phyloP scores from a whole-genome alignment of 306 rosid species.

The Glycine soja region DNA sequence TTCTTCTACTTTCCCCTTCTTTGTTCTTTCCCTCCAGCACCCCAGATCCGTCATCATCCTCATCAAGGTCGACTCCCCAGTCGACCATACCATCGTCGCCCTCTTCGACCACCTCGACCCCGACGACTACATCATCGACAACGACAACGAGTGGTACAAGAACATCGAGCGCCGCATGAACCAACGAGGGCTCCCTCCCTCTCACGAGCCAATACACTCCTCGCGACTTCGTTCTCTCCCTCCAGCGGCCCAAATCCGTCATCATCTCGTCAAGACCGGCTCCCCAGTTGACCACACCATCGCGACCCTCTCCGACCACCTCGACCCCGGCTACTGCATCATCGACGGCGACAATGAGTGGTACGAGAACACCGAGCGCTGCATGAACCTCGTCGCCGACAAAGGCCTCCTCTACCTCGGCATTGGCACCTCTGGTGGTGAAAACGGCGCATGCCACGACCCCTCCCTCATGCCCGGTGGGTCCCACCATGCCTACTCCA shows the following conservation, averaged over 20 bases:
- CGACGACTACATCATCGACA: no score
- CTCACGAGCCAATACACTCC: constrained; percentile 76
- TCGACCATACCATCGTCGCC: no score
- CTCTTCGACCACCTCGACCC: no score
- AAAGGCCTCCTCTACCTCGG: constrained; percentile 79
- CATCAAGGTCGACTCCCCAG: no score
- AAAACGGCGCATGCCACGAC: constrained; percentile 87
- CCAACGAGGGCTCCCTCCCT: constrained; percentile 73
- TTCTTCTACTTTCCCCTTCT: no score
- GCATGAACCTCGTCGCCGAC: constrained; percentile 51
- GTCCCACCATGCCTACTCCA: constrained; percentile 62
- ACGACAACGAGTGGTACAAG: no score
- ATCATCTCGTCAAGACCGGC: constrained; percentile 93
- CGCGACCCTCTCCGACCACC: constrained; percentile 67
- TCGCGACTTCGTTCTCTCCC: constrained; percentile 79
- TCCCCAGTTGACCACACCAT: constrained; percentile 91
- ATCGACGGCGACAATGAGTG: constrained; percentile 97
- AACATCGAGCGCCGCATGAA: no score
- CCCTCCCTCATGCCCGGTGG: constrained; percentile 97
- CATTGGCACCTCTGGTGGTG: constrained; percentile 97
- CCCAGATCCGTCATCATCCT: no score
- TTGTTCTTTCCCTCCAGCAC: no score
- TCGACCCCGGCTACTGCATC: constrained; percentile 87
- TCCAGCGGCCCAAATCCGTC: constrained; percentile 88
- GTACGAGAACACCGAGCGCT: constrained; percentile 88